Evolutionary conservation across 2,329 filamentous ascomycete species (phyloP), one percentile per base, ranked within the genome.

Genomic region (Epichloe amarillans): DNA sequence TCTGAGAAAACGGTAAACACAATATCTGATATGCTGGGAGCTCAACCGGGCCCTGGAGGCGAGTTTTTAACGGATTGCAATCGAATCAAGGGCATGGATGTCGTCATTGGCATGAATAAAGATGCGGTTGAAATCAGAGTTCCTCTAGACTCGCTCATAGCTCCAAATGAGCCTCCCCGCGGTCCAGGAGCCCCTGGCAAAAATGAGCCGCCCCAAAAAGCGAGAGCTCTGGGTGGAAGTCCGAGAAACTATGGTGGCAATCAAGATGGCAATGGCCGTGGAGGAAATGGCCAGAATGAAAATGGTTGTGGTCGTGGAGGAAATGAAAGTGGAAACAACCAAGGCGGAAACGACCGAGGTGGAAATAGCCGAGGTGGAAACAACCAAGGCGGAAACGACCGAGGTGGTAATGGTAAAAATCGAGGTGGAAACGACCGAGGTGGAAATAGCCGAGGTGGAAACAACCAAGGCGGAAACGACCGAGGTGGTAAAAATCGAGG

Each of bases 31-130:
- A n/a, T 12, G 6, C 12, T 47, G 7, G 30, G 21, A 12, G 36
- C 12, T 3, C 46, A 7, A 39, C 3, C 7, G 5, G 36, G 46
- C 11, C 19, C 30, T 21, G 0, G 26, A 10, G 46, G 36, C 19
- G 36, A 39, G 2, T 42, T 47, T 3, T 2, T 39, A 1, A 36
- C 41, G 6, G 50, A 52, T 35, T 52, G 50, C 36, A 23, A 23
- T 4, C 35, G 42, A 2, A 6, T 46, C 33, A 40, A 36, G 4
- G 44, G 41, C 26, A 39, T 45, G 38, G 7, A 45, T 45, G 41
- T 52, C 11, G 17, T 15, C 4, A 35, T 52, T 37, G 50, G 50
- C 46, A 45, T 52, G 36, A 49, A 52, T 36, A 21, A 46, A 6
- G 50, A 52, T 38, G 30, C 21, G 35, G 11, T 49, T 19, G n/a